Evolutionary conservation across 176 grass and related monocot genomes (phyloP), one percentile per base, ranked within the genome.

Genomic region (Puya raimondii): DNA sequence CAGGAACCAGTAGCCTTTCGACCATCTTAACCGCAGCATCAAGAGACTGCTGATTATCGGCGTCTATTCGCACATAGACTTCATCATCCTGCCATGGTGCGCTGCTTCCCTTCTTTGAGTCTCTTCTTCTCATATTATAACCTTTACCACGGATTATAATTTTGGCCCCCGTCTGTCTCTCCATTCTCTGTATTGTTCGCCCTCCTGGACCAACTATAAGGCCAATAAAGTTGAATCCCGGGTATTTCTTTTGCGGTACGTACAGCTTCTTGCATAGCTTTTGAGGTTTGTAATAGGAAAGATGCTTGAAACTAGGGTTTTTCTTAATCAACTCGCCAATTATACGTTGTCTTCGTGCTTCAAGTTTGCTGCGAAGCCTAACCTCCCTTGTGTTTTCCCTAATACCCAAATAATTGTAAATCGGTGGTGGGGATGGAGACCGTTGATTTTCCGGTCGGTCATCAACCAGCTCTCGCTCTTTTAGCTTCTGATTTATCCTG

Each of bases 161-260:
- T 65, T 23, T 77, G n/a, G 74, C 74, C 0, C 74, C 74, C 11
- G 74, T 68, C 29, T 68, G 65, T 53, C 11, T 77, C 42, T 77
- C 74, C 74, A 77, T 77, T 58, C 65, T 67, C 65, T 77, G 67
- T 59, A 52, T 50, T 57, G 74, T 77, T 29, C 48, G 53, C 9
- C 74, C 74, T 15, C 50, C 50, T 3, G 65, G 74, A 25, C 74
- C 74, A n/a, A 77, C 58, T 29, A 76, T 67, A 56, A 76, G 73
- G 23, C 73, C 73, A 67, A 76, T 29, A 16, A 77, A 77, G 42
- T 77, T 77, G 74, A 68, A 77, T 26, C 33, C 20, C 11, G 74
- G 65, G 52, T 61, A 77, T 69, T 77, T 52, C 54, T 77, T 68
- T 26, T 48, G 33, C 23, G 74, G 74, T 23, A 77, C 17, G 26